A percentile compares a stretch with the other conserved stretches of the same genome.
phyloP scores from a whole-genome alignment of 176 grass and related monocot genomes.

The Olyra latifolia region DNA sequence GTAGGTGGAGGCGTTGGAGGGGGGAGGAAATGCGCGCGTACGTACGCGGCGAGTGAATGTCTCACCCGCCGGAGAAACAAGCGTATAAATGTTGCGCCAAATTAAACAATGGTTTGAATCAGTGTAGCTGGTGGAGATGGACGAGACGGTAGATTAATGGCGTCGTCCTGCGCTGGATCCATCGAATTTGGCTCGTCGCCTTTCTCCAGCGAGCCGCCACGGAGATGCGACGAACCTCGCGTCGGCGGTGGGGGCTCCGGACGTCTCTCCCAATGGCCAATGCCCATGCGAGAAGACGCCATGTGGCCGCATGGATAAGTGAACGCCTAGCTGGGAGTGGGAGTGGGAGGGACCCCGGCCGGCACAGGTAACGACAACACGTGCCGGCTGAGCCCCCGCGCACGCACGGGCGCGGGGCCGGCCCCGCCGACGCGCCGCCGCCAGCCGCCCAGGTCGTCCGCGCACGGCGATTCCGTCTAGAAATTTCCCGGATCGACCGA shows the following conservation, averaged over 20 bases:
- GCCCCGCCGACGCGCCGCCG: too few relatives aligned
- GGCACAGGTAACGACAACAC: slow-evolving; percentile 6
- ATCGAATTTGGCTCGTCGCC: neutral
- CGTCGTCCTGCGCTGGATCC: neutral
- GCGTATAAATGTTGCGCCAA: neutral
- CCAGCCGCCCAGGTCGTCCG: too few relatives aligned
- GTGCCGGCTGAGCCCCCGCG: slow-evolving; percentile 6
- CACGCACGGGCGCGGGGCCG: neutral
- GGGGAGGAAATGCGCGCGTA: neutral
- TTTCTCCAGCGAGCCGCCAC: neutral
- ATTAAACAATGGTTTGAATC: neutral
- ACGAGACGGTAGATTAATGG: neutral
- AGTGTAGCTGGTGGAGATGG: neutral
- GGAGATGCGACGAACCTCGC: neutral
- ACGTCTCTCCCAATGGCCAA: too few relatives aligned
- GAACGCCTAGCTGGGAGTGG: neutral
- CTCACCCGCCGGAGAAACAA: neutral
- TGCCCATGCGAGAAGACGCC: neutral
- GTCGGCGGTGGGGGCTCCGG: neutral
- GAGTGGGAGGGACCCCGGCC: neutral
- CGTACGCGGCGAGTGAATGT: neutral
- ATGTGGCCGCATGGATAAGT: neutral
- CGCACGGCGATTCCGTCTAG: neutral
- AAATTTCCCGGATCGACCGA: neutral
- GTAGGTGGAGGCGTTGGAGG: neutral